Evolutionary conservation across 2,329 filamentous ascomycete genomes (phyloP).

Genomic region (Bipolaris sorokiniana): DNA sequence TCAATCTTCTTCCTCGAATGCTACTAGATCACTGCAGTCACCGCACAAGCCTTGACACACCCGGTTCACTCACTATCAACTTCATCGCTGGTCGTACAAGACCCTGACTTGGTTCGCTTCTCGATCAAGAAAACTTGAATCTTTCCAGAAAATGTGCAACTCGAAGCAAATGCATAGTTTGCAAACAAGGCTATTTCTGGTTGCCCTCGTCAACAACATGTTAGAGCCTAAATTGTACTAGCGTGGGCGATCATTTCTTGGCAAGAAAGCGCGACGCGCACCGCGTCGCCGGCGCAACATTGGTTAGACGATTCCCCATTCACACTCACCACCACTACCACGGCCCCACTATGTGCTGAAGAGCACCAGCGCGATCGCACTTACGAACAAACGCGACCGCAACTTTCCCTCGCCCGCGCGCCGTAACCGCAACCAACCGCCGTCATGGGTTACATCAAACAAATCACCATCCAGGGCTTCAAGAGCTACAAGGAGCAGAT

Average conservation of each 20-base stretch:
- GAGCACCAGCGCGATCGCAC: conserved; percentile 20
- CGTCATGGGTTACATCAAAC: conserved; percentile 79
- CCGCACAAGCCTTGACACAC: not conserved
- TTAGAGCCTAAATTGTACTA: not conserved
- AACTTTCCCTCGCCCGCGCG: not conserved
- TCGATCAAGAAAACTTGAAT: not conserved
- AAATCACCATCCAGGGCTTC: conserved; percentile 99
- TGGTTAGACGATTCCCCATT: conserved; percentile 12
- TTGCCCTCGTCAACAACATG: not conserved
- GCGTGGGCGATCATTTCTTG: conserved; percentile 14
- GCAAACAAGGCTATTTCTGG: not conserved
- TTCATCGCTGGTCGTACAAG: not conserved
- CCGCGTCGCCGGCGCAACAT: conserved; percentile 29
- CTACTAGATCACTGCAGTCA: not conserved
- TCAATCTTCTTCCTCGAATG: not conserved
- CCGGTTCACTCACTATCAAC: not conserved
- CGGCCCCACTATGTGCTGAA: conserved; percentile 29
- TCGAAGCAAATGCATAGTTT: not conserved
- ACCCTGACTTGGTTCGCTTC: not conserved
- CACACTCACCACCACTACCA: conserved; percentile 16
- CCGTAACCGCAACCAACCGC: conserved; percentile 18
- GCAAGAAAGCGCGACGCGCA: conserved; percentile 32
- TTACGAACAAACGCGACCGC: conserved; percentile 4
- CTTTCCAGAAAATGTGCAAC: not conserved
- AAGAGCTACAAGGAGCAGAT: conserved; percentile 99